Conservation (phyloP, 176 grass and related monocot genomes). For the sorghum (Sorghum bicolor) region Sorghum_bicolor_NCBIv3 NC_012878.2:55240501-55241000, state of each 20-base stretch:
- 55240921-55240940: not conserved
- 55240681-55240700: not conserved
- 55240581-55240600: not conserved
- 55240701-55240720: not conserved
- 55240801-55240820: not conserved
- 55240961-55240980: not conserved
- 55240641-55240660: slow-evolving; percentile 12
- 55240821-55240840: not conserved
- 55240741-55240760: not conserved
- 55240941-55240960: not conserved
- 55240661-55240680: not conserved
- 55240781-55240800: not conserved
- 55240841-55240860: not conserved
- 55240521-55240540: not conserved
- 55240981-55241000: not conserved
- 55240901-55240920: not conserved
- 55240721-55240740: not conserved
- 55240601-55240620: not conserved
- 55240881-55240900: not conserved
- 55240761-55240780: not conserved
- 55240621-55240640: slow-evolving; percentile 3
- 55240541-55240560: not conserved
- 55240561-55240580: not conserved
- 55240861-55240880: not conserved
- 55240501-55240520: not conserved